Conservation (phyloP, 1,284 basidiomycete species). For the Malassezia psittaci region DNA sequence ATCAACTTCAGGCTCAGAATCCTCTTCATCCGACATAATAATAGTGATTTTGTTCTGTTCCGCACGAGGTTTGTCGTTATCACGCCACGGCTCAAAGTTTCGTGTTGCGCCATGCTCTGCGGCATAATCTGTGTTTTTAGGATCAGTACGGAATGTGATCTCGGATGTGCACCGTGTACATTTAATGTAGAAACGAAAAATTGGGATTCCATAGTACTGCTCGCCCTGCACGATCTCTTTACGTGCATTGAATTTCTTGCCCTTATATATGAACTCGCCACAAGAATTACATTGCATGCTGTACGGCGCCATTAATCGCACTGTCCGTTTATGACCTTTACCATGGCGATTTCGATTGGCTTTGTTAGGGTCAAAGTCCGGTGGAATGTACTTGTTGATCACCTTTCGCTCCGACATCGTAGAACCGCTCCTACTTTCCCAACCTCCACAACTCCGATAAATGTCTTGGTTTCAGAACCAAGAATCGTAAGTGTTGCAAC, state of each 20-base stretch:
- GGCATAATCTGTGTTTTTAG: conserved; percentile 58
- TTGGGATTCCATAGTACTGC: conserved; percentile 96
- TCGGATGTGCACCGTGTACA: conserved; percentile 62
- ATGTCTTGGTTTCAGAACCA: too few relatives aligned
- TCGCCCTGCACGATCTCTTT: conserved; percentile 96
- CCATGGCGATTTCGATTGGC: conserved; percentile 78
- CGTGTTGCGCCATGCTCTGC: conserved; percentile 42
- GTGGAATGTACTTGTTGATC: conserved; percentile 51
- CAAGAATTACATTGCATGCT: conserved; percentile 78
- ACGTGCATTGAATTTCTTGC: conserved; percentile 97
- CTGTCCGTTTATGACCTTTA: conserved; percentile 87
- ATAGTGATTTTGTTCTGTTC: conserved; percentile 1
- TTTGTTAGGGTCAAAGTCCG: conserved; percentile 92
- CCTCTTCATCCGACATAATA: conserved; percentile 19
- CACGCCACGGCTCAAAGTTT: conserved; percentile 45
- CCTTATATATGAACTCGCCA: conserved; percentile 86
- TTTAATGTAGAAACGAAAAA: conserved; percentile 52
- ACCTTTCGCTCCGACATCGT: conserved; percentile 50
- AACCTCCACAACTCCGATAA: too few relatives aligned
- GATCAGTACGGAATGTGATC: conserved; percentile 99
- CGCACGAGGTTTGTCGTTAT: conserved; percentile 9
- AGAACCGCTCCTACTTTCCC: background rate
- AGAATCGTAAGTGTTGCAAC: background rate
- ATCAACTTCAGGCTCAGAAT: conserved; percentile 52
- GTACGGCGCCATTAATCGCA: conserved; percentile 97